These are phyloP conservation scores for Prunus yedoensis DNA, from an alignment of 331 rosid species.

Conservation along the genomic window DNA sequence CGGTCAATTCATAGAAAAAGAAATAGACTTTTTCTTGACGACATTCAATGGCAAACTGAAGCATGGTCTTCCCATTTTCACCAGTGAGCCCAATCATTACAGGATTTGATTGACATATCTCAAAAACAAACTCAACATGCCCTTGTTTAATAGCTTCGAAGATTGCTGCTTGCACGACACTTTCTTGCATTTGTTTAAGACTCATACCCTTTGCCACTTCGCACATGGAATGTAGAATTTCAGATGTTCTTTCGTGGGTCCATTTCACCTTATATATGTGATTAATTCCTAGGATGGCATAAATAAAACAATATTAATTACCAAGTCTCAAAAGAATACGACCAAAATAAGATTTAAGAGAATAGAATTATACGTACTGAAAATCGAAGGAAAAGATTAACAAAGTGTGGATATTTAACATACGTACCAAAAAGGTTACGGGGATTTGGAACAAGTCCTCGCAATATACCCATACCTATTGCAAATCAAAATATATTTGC, in stretches of 20 bases:
- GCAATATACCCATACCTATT: background rate
- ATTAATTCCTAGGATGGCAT: background rate
- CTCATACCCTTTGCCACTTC: background rate
- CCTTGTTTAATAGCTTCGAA: conserved; percentile 8
- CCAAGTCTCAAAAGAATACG: background rate
- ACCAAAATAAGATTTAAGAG: background rate
- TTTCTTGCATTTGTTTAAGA: background rate
- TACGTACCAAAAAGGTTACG: background rate
- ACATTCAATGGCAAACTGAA: background rate
- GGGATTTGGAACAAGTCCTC: background rate
- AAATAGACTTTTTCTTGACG: conserved; percentile 3
- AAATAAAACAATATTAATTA: background rate
- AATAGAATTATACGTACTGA: background rate
- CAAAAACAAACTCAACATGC: background rate
- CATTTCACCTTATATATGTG: background rate
- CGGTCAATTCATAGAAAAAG: background rate
- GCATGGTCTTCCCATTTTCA: background rate
- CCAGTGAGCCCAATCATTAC: fast-evolving
- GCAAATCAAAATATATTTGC: background rate
- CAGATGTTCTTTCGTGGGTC: background rate
- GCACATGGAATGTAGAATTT: background rate
- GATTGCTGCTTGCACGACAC: background rate
- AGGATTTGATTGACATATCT: fast-evolving
- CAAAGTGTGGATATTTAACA: background rate
- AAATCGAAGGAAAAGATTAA: background rate